Conservation (phyloP, 495 filamentous ascomycete species). For the Copromyces sp. region DNA sequence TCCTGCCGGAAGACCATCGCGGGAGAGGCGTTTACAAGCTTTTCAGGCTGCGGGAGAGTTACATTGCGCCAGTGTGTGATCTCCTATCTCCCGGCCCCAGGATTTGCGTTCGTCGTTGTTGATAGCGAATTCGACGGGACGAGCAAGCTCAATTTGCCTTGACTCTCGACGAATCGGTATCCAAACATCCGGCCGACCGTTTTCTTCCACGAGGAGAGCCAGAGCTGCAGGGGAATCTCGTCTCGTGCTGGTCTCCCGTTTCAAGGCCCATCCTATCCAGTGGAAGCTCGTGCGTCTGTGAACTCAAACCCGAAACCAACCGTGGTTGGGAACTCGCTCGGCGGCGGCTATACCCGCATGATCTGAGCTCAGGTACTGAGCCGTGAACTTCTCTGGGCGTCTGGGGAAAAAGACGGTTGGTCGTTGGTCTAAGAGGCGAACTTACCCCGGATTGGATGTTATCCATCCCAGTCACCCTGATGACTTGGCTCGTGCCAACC, state of each 20-base stretch:
- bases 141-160: not conserved
- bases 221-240: not conserved
- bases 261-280: not conserved
- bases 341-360: not conserved
- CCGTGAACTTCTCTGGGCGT: not conserved
- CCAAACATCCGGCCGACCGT: not conserved
- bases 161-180: not conserved
- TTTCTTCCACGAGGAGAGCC: not conserved
- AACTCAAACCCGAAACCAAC: not conserved
- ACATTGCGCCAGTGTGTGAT: not conserved
- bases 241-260: not conserved
- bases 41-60: not conserved
- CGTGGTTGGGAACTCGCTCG: not conserved
- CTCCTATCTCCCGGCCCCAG: not conserved
- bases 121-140: not conserved
- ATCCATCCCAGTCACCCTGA: not conserved
- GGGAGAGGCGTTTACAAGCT: not conserved
- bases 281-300: not conserved
- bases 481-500: not conserved
- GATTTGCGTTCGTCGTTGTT: not conserved
- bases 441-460: not conserved
- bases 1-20: not conserved
- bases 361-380: not conserved
- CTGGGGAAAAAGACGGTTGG: not conserved
- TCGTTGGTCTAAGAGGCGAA: not conserved